Evolutionary conservation across 805 yeast species (phyloP).

Genomic region (Wickerhamomyces chaumierensis): DNA sequence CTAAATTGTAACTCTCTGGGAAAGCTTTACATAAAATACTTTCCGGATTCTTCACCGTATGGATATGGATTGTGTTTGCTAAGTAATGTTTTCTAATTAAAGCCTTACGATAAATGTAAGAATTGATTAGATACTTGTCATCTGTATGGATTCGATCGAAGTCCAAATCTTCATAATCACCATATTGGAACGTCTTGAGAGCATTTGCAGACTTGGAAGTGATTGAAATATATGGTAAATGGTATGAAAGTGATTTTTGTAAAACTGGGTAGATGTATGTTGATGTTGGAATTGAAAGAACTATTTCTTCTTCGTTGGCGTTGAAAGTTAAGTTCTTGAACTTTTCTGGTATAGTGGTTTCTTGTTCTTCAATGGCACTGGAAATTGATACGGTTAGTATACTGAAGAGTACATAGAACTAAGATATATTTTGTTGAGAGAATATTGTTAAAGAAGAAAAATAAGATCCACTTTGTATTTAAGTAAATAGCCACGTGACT

Average conservation of each 20-base stretch:
- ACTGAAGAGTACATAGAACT: too few relatives aligned
- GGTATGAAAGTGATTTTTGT: conserved; percentile 17
- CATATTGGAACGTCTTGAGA: conserved; percentile 55
- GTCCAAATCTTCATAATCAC: conserved; percentile 83
- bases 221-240: conserved; percentile 24
- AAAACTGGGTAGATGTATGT: conserved; percentile 34
- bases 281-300: conserved; percentile 15
- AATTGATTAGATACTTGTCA: conserved; percentile 50
- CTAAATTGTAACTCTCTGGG: conserved; percentile 71
- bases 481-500: too few relatives aligned
- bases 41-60: conserved; percentile 60
- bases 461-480: too few relatives aligned
- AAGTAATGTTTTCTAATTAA: conserved; percentile 83
- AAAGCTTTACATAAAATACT: conserved; percentile 49
- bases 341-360: background rate
- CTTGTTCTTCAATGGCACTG: background rate
- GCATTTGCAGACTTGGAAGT: conserved; percentile 1
- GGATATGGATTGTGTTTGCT: conserved; percentile 73
- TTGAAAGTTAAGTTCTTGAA: background rate
- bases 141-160: conserved; percentile 46
- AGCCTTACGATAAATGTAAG: conserved; percentile 84
- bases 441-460: too few relatives aligned
- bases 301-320: background rate
- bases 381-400: too few relatives aligned
- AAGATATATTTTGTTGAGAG: too few relatives aligned